phyloP scores from a whole-genome alignment of 768 basidiomycete genomes.

The Termitomyces sp. region DNA sequence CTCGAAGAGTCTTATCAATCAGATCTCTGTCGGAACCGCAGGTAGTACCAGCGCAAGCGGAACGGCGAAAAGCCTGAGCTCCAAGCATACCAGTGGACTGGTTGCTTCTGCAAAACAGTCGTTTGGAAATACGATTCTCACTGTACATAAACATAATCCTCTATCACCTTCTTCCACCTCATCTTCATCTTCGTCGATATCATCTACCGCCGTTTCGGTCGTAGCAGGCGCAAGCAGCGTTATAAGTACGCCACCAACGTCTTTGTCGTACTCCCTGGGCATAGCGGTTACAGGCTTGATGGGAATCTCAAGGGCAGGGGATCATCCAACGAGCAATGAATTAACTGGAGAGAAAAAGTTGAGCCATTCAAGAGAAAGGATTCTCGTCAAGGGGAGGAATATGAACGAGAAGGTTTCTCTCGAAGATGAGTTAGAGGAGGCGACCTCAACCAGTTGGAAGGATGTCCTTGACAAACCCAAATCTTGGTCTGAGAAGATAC shows the following conservation, averaged over 20 bases:
- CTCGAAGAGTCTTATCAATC: constrained; percentile 37
- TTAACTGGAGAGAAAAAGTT: constrained; percentile 9
- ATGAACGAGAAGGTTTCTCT: constrained; percentile 26
- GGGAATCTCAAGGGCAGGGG: constrained; percentile 26
- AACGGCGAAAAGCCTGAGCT: constrained; percentile 29
- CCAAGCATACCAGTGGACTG: constrained; percentile 35
- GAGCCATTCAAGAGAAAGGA: constrained; percentile 19
- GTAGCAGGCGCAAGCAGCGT: constrained; percentile 35
- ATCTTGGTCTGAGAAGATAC: constrained; percentile 36
- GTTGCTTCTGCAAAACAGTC: constrained; percentile 23
- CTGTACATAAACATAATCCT: constrained; percentile 15
- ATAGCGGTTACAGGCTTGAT: constrained; percentile 37
- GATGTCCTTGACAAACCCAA: constrained; percentile 21
- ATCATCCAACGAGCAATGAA: constrained; percentile 4
- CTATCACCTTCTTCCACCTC: constrained; percentile 35
- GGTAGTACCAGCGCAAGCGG: constrained; percentile 22
- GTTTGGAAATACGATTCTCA: constrained; percentile 12
- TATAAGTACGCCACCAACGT: constrained; percentile 56
- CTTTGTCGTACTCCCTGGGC: constrained; percentile 43
- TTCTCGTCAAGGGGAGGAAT: constrained; percentile 28
- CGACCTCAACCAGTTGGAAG: constrained; percentile 35
- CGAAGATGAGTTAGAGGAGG: constrained; percentile 27
- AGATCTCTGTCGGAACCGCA: constrained; percentile 33
- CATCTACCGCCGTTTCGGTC: constrained; percentile 35
- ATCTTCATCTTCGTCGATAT: constrained; percentile 51